Evolutionary conservation across 2,329 filamentous ascomycete genomes (phyloP).

Genomic region (Calonectria pseudoreteaudii): DNA sequence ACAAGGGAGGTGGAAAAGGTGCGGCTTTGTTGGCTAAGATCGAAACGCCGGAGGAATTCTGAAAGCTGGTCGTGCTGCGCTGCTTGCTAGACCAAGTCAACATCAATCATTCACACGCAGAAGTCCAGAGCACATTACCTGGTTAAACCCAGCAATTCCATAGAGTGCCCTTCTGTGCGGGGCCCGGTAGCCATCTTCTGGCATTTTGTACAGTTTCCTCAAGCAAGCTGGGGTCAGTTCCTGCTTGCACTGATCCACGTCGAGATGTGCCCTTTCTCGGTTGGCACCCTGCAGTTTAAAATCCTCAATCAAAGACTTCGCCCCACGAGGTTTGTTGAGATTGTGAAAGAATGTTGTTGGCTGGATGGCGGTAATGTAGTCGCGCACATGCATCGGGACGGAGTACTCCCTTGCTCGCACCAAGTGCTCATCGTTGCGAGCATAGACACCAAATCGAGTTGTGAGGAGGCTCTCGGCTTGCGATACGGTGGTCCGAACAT

Average conservation of each 20-base stretch:
- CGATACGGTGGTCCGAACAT: constrained; percentile 54
- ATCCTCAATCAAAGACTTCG: not conserved
- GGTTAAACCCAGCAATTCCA: constrained; percentile 66
- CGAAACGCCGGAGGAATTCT: constrained; percentile 66
- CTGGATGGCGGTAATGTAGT: constrained; percentile 58
- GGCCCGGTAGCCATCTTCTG: constrained; percentile 58
- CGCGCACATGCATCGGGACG: constrained; percentile 48
- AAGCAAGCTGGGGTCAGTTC: constrained; percentile 58
- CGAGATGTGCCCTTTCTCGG: not conserved
- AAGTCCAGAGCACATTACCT: constrained; percentile 40
- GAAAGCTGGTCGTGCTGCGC: constrained; percentile 66
- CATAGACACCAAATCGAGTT: constrained; percentile 57
- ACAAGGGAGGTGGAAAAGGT: constrained; percentile 70
- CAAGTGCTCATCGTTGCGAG: constrained; percentile 54
- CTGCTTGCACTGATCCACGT: constrained; percentile 48
- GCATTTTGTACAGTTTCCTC: constrained; percentile 58
- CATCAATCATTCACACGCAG: not conserved
- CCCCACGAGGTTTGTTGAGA: not conserved
- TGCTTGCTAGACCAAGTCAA: constrained; percentile 53
- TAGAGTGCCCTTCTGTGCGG: constrained; percentile 72
- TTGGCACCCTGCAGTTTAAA: not conserved
- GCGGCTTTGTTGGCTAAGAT: constrained; percentile 61
- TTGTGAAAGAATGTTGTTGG: constrained; percentile 55
- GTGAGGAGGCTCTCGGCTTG: constrained; percentile 59
- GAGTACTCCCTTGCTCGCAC: constrained; percentile 53